Base-by-base conservation (phyloP, 1,284 basidiomycete species). In the Afroboletus lepidellus region DNA sequence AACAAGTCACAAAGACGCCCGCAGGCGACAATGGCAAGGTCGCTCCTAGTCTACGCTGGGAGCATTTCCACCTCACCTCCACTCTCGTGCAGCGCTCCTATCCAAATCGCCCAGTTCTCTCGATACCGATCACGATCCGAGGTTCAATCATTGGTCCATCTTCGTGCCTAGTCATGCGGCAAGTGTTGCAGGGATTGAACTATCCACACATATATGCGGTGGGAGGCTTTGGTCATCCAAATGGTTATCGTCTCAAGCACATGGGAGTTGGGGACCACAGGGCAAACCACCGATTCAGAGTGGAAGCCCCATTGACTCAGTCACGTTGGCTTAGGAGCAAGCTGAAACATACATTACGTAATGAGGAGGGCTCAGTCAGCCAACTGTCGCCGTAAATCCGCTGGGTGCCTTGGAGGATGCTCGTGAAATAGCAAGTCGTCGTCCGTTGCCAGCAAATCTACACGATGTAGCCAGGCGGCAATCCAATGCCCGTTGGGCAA, bases 131-230 rank as follows among this genome's bases (percentile, higher is more conserved):
- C 5, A 30, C 1, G 12, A 3, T 13, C 45, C 27, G 13, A 38
- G 2, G 2, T 9, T 21, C 18, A 21, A 54, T 15, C 49, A 60
- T 39, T 54, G 49, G 58, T 27, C 55, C 24, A 44, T 54, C 41
- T 57, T 54, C 46, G 18, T 58, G 37, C 55, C 58, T 12, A 57
- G 0, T 57, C 57, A 3, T 49, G 2, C 54, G 36, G 2, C 30
- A 41, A 5, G 55, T 43, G 12, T 32, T 60, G 24, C 25, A 18
- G 11, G 23, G 32, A 32, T 45, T 60, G 46, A 37, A 54, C 15
- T 20, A 46, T n/a, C 46, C 48, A 9, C 9, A 29, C n/a, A 48
- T 57, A 42, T 48, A 36, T 37, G 49, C 43, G 8, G 3, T 54
- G 12, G 29, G 34, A 44, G 7, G 20, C 32, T 1, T 7, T 41